These are phyloP conservation scores for Pleodorina starrii DNA, from an alignment of 139 green algal species.

Conservation along the genomic window DNA sequence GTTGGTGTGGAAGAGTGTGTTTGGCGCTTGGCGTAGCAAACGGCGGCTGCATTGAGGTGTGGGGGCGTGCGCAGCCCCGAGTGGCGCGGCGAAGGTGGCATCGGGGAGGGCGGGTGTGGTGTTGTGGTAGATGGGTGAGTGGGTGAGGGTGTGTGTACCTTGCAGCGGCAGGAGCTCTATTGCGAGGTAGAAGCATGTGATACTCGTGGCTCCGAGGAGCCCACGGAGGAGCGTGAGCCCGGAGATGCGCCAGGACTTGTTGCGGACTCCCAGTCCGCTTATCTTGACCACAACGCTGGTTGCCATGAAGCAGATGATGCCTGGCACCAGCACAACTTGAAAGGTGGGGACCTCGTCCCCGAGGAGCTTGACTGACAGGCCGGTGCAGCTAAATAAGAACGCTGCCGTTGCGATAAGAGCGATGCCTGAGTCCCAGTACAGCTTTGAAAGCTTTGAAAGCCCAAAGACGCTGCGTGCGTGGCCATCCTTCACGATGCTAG, in stretches of 20 bases:
- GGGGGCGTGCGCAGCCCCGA: background rate
- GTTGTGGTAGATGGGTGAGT: too few species aligned
- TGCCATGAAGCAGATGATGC: background rate
- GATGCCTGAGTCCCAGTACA: background rate
- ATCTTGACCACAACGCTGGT: background rate
- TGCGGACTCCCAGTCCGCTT: background rate
- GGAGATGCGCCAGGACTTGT: background rate
- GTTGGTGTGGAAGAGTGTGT: background rate
- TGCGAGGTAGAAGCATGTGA: constrained; percentile 62
- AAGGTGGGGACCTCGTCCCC: constrained; percentile 26
- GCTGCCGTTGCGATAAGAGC: background rate
- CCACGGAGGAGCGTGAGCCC: constrained; percentile 37
- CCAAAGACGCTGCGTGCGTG: background rate
- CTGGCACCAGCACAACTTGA: constrained; percentile 18
- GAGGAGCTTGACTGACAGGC: constrained; percentile 5
- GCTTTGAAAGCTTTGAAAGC: background rate
- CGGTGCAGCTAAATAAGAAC: background rate
- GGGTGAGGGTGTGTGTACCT: background rate
- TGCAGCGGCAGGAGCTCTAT: constrained; percentile 50
- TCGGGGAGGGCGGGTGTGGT: background rate
- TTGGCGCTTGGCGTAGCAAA: background rate
- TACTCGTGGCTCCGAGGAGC: constrained; percentile 51
- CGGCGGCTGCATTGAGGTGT: background rate
- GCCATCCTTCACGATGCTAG: too few species aligned
- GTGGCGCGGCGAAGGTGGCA: background rate